Evolutionary conservation across 139 green algal genomes (phyloP), one percentile per base, ranked within the genome.

Genomic region (Closterium sp.): DNA sequence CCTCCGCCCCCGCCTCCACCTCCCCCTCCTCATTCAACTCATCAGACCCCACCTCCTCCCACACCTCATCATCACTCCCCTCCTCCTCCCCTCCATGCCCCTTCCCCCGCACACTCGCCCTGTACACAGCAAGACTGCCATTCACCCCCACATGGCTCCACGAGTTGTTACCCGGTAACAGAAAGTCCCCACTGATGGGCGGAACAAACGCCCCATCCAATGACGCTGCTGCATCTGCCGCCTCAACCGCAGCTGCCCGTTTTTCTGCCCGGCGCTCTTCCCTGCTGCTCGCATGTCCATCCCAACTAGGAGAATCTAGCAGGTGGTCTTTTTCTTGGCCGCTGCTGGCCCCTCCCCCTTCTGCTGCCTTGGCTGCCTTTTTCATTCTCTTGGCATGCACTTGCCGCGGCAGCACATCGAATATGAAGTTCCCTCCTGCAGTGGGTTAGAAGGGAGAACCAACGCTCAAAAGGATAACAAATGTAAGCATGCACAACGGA

Each of bases 401-500:
- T 31, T 94, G 91, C 10, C 89, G 88, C 6, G 91, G 91, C 91
- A 94, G 93, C 21, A 94, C 91, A 50, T 94, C 91, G 21, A 94
- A 93, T 62, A 94, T 89, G 89, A 93, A 94, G 30, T 88, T 89
- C 7, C 91, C 91, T 29, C 91, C 91, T 94, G 91, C 42, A 91
- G 5, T 84, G 11, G 31, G 38, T 50, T 9, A n/a, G 29, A 93
- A 93, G 93, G 32, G 27, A 90, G 11, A 31, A 2, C 38, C 87
- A 9, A 90, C 9, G 24, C 87, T 70, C 11, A 28, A n/a, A n/a
- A n/a, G n/a, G n/a, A n/a, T n/a, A n/a, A n/a, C n/a, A n/a, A n/a
- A n/a, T n/a, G n/a, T n/a, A n/a, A n/a, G n/a, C n/a, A n/a, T n/a
- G n/a, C n/a, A n/a, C n/a, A n/a, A n/a, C n/a, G n/a, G n/a, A n/a